A percentile compares a stretch with the other conserved stretches of the same genome.
Conservation (phyloP, 148 eudicot genomes). For the Arctostaphylos glauca region DNA sequence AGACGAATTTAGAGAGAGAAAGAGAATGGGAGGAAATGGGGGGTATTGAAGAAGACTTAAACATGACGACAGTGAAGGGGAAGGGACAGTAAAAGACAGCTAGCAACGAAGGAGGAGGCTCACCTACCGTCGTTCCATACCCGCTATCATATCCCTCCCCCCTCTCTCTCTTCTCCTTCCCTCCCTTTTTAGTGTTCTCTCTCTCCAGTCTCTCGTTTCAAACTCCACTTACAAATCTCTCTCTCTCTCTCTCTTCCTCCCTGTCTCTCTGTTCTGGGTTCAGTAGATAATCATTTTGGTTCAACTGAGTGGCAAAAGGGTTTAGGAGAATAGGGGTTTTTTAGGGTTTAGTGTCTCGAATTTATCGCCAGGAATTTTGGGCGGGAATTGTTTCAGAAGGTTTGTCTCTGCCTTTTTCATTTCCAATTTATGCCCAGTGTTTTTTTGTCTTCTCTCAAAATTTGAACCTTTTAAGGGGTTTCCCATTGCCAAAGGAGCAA, state of each 20-base stretch:
- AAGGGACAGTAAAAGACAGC: constrained; percentile 35
- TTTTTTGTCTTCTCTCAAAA: neutral
- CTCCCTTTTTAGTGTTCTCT: constrained; percentile 8
- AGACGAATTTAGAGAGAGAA: neutral
- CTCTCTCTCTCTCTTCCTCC: constrained; percentile 1
- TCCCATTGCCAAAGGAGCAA: neutral
- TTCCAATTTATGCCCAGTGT: neutral
- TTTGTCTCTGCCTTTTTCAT: constrained; percentile 20
- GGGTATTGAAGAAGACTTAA: constrained; percentile 38
- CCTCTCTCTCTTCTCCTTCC: neutral
- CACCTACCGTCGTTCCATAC: constrained; percentile 8
- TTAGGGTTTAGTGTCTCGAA: neutral
- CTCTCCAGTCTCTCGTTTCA: constrained; percentile 20
- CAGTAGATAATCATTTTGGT: neutral
- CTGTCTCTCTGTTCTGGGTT: constrained; percentile 10
- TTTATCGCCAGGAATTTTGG: neutral
- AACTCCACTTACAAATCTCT: neutral
- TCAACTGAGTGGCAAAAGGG: neutral
- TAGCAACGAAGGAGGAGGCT: constrained; percentile 39
- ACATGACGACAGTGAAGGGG: constrained; percentile 43
- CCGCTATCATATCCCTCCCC: neutral
- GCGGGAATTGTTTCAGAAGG: constrained; percentile 19
- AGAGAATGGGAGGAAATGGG: neutral
- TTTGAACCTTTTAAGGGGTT: neutral
- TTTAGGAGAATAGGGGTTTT: neutral